A percentile compares a stretch with the other conserved stretches of the same genome.
These are phyloP conservation scores for Wickerhamiella brachini DNA, from an alignment of 805 yeast species.

Conservation along the genomic window DNA sequence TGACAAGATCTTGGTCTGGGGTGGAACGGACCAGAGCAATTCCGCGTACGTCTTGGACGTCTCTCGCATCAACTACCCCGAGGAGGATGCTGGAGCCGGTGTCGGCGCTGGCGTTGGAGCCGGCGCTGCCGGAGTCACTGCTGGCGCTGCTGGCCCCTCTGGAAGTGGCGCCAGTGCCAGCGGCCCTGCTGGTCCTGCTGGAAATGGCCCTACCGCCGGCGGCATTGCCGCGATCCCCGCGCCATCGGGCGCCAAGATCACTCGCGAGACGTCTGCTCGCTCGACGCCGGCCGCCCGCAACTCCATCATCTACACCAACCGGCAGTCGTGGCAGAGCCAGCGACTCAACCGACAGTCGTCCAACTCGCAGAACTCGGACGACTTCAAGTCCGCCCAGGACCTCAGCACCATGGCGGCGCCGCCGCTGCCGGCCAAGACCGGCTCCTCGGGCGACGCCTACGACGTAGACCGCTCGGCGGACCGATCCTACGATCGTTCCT, in stretches of 20 bases:
- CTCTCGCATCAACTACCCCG: constrained; percentile 30
- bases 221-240: neutral
- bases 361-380: neutral
- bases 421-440: neutral
- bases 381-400: neutral
- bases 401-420: neutral
- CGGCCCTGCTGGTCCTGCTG: neutral
- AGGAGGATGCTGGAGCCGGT: constrained; percentile 16
- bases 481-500: neutral
- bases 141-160: too few species aligned
- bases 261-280: constrained; percentile 14
- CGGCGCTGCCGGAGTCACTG: too few species aligned
- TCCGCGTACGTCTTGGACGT: constrained; percentile 50
- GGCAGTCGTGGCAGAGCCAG: constrained; percentile 10
- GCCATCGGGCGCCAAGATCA: constrained; percentile 1
- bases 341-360: neutral
- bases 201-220: neutral
- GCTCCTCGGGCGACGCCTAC: neutral
- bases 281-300: constrained; percentile 18
- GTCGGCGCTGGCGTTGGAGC: too few species aligned
- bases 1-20: constrained; percentile 69
- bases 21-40: constrained; percentile 59
- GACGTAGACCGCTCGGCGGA: neutral
- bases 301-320: constrained; percentile 17
- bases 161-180: neutral